phyloP scores from a whole-genome alignment of 1,139 yeast species.

The Blastobotrys malaysiensis region DNA sequence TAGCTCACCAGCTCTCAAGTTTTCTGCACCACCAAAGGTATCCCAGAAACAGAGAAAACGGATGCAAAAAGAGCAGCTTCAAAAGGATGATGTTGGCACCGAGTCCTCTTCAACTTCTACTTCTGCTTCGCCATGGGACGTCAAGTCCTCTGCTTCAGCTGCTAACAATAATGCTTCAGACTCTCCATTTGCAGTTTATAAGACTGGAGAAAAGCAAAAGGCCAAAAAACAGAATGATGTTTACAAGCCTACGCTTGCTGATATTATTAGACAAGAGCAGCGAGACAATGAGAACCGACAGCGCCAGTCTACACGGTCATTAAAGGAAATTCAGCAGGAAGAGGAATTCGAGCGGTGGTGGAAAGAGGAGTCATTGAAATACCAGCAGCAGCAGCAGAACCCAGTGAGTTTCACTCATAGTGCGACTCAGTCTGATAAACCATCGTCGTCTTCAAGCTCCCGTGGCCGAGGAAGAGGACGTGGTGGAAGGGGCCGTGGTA shows the following conservation, averaged over 20 bases:
- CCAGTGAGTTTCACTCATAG: not conserved
- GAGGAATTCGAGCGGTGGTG: constrained; percentile 81
- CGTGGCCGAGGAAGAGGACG: not conserved
- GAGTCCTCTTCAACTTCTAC: not conserved
- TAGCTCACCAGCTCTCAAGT: not conserved
- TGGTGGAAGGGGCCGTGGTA: constrained; percentile 4
- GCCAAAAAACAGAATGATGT: constrained; percentile 15
- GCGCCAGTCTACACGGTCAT: constrained; percentile 37
- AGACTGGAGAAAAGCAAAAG: constrained; percentile 7
- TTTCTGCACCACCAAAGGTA: constrained; percentile 24
- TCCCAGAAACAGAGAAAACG: constrained; percentile 53
- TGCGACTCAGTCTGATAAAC: not conserved
- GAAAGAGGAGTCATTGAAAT: constrained; percentile 49
- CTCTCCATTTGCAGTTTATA: constrained; percentile 16
- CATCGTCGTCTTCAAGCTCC: constrained; percentile 1
- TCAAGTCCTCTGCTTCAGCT: constrained; percentile 3
- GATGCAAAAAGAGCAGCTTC: constrained; percentile 18
- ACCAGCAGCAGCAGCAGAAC: constrained; percentile 12
- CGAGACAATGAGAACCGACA: constrained; percentile 39
- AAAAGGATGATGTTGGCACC: not conserved
- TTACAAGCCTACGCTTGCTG: constrained; percentile 31
- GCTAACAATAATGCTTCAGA: not conserved
- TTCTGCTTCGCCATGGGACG: constrained; percentile 11
- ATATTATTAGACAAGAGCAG: constrained; percentile 46
- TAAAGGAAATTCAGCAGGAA: constrained; percentile 70